phyloP scores from a whole-genome alignment of 2,329 filamentous ascomycete species.

The Xylariaceae sp. region DNA sequence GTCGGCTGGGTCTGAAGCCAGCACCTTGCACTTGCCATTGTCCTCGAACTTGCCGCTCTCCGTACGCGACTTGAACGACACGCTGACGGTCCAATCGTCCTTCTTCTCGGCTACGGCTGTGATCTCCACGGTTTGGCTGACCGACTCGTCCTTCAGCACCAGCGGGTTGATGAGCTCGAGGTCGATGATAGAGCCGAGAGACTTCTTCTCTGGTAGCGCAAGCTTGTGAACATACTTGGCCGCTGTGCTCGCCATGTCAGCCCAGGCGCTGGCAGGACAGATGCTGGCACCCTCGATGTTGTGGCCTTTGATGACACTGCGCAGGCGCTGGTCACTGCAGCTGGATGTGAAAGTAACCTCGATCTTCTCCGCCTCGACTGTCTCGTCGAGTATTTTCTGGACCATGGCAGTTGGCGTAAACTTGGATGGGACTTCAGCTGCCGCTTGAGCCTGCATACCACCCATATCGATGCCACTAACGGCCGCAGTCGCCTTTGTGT shows the following conservation, averaged over 20 bases:
- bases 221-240: slow-evolving; percentile 6
- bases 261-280: slow-evolving; percentile 12
- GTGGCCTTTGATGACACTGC: slow-evolving; percentile 9
- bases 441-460: background rate
- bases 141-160: slow-evolving; percentile 4
- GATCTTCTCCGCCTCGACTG: slow-evolving; percentile 1
- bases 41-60: slow-evolving; percentile 4
- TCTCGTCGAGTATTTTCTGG: slow-evolving; percentile 5
- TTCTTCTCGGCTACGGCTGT: slow-evolving; percentile 3
- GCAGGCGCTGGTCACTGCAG: slow-evolving; percentile 4
- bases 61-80: slow-evolving; percentile 6
- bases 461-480: slow-evolving; percentile 3
- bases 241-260: slow-evolving; percentile 14
- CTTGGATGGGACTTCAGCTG: background rate
- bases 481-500: slow-evolving; percentile 6
- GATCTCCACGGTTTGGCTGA: slow-evolving; percentile 4
- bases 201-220: background rate
- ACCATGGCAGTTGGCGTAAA: slow-evolving; percentile 10
- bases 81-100: slow-evolving; percentile 3
- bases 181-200: background rate
- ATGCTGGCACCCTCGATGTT: slow-evolving; percentile 7
- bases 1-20: background rate
- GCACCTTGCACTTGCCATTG: slow-evolving; percentile 8
- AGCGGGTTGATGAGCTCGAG: slow-evolving; percentile 8
- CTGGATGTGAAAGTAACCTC: slow-evolving; percentile 11